Conservation (phyloP, 345 rosid genomes). For the Erodium maritimum region DNA sequence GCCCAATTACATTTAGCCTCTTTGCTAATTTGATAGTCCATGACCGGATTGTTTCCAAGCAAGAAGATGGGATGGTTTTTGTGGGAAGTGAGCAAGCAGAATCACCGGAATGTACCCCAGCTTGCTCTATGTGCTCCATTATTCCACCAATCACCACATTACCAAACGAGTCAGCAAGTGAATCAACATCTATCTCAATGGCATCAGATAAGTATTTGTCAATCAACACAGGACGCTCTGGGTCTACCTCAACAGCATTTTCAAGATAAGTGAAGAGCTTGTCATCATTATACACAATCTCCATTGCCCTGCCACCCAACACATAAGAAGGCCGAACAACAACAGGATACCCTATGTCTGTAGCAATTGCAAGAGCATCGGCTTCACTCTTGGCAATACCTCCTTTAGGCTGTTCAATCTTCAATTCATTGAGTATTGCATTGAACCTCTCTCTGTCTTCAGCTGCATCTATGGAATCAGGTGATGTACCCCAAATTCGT, state of each 20-base stretch:
- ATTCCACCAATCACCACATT: constrained; percentile 91
- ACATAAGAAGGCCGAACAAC: constrained; percentile 96
- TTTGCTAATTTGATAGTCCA: constrained; percentile 77
- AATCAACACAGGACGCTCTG: constrained; percentile 78
- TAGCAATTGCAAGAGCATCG: constrained; percentile 78
- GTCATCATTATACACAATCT: constrained; percentile 69
- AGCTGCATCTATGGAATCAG: constrained; percentile 93
- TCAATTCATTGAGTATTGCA: constrained; percentile 58
- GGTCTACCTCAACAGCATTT: constrained; percentile 92
- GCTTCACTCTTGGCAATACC: constrained; percentile 90
- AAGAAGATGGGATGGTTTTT: constrained; percentile 55
- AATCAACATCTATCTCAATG: constrained; percentile 77
- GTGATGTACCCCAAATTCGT: constrained; percentile 89
- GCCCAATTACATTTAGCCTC: constrained; percentile 79
- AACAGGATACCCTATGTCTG: constrained; percentile 79
- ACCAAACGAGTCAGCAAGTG: constrained; percentile 72
- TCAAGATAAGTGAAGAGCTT: constrained; percentile 69
- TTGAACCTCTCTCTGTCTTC: constrained; percentile 93
- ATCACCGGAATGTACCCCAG: constrained; percentile 97
- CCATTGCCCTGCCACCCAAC: constrained; percentile 96
- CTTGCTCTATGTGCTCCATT: constrained; percentile 99
- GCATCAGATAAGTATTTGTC: constrained; percentile 89
- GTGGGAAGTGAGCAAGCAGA: constrained; percentile 94
- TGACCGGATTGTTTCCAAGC: constrained; percentile 59
- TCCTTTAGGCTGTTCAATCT: constrained; percentile 90